Evolutionary conservation across 371 early-diverging fungal species (phyloP).

Genomic region (Saksenaea vasiformis): DNA sequence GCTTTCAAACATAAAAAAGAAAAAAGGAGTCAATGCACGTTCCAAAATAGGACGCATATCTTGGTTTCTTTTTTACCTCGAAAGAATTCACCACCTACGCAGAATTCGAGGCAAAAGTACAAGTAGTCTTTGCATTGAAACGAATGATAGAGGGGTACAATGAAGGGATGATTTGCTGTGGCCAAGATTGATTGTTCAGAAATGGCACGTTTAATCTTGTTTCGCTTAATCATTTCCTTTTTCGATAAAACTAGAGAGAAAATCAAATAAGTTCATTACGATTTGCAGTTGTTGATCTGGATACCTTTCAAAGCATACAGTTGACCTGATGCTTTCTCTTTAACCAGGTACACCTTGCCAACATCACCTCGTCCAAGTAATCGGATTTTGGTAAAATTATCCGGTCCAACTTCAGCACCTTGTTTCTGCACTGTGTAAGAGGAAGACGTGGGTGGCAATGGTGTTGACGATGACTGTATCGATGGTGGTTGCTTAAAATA

Average conservation of each 20-base stretch:
- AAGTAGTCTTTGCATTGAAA: slow-evolving; percentile 90
- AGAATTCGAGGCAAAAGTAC: slow-evolving; percentile 96
- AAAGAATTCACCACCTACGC: slow-evolving; percentile 95
- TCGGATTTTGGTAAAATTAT: slow-evolving; percentile 72
- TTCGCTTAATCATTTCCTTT: slow-evolving; percentile 85
- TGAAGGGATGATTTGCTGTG: slow-evolving; percentile 88
- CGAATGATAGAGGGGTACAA: slow-evolving; percentile 90
- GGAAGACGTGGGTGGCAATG: slow-evolving; percentile 1
- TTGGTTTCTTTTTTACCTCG: slow-evolving; percentile 49
- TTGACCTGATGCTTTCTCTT: slow-evolving; percentile 71
- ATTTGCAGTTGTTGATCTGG: background rate
- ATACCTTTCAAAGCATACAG: slow-evolving; percentile 86
- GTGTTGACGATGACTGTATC: background rate
- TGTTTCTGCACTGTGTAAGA: slow-evolving; percentile 10
- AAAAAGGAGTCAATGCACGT: slow-evolving; percentile 23
- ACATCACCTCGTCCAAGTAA: slow-evolving; percentile 93
- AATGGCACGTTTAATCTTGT: slow-evolving; percentile 84
- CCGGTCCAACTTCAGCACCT: slow-evolving; percentile 61
- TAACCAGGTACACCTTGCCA: slow-evolving; percentile 86
- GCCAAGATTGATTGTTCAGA: slow-evolving; percentile 84
- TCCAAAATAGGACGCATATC: background rate
- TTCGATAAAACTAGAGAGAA: slow-evolving; percentile 70
- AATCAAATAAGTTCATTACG: background rate
- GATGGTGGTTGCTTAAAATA: background rate
- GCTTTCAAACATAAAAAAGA: slow-evolving; percentile 38